Base-by-base conservation (phyloP, 1,139 yeast genomes). In the Pichia sp. region DNA sequence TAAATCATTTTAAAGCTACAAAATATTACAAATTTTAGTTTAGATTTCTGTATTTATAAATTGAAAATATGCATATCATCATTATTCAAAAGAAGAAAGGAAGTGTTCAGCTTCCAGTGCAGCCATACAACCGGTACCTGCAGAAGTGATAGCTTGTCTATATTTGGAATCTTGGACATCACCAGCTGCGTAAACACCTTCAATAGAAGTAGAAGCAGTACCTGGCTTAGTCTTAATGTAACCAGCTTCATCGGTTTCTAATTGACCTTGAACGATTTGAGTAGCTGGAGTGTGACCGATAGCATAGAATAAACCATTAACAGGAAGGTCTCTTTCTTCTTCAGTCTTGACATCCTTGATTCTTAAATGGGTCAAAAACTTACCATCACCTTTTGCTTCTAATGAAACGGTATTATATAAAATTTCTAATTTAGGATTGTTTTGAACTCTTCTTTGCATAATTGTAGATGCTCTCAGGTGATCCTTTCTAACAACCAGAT, bases 61-160 rank as follows among this genome's bases (percentile, higher is more conserved):
- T n/a, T n/a, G n/a, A n/a, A 22, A 10, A 24, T 11, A 33, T n/a
- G n/a, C n/a, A n/a, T n/a, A n/a, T n/a, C n/a, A 35, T 17, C 24
- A 31, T 20, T 32, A 31, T 15, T 80, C 89, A 56, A 72, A 72
- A 60, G 84, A 91, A 41, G 89, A 69, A 52, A 89, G 64, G 63
- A 74, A 84, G 64, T 77, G 81, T 69, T 88, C 96, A 58, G 93
- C 86, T 60, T 91, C 98, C 51, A 91, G 74, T 49, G 95, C 99
- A 55, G 99, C 99, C 96, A 89, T 91, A 74, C 98, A 91, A 50
- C 99, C 99, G 51, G 96, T 77, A 60, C 98, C 99, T 25, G 98
- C 98, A 61, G 96, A 88, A 39, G 99, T 91, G 61, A 91, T 86
- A 45, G 99, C 99, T 71, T 91, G 99, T 79, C 98, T 84, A 67